Evolutionary conservation across 768 basidiomycete species (phyloP), one percentile per base, ranked within the genome.

Genomic region (Termitomyces sp.): DNA sequence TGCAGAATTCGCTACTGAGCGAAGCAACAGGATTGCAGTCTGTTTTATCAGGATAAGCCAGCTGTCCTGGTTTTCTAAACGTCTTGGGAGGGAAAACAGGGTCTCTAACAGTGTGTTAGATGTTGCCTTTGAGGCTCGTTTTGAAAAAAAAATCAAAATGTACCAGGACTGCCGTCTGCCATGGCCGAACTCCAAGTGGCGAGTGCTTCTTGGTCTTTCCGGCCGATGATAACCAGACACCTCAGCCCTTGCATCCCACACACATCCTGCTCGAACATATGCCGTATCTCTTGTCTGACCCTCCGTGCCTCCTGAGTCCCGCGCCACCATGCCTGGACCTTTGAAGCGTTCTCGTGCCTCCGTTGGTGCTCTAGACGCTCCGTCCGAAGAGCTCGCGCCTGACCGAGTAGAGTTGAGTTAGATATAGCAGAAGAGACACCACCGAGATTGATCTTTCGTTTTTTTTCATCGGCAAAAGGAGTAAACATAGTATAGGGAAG

Each of bases 371-470:
- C 79, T 28, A 77, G 71, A 30, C 90, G 77, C 63, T 88, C 83
- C 32, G 74, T 69, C 34, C 89, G 73, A 52, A 79, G 78, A 19
- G 78, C 77, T 61, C 82, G 85, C 19, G 85, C 89, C 52, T 80
- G 75, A 62, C 80, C 77, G 47, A 91, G 72, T 64, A 93, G 79
- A 35, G 79, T 72, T 14, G 77, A 70, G 41, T 84, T 79, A 0
- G 81, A 79, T 6, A 82, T 64, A 2, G 75, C 77, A 19, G 78
- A 68, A 0, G 75, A 78, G 1, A 79, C 68, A 2, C 91, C 91
- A 16, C 91, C 91, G 19, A 92, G 79, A 66, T 92, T 91, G 61
- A 92, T 92, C 62, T 79, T 77, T 43, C 85, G 79, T 54, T 82
- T 76, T 43, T 73, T 71, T 19, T 60, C 56, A 21, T 60, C 59